These are phyloP conservation scores for Cymbidium sinense DNA, from an alignment of 106 monocot species.

Conservation along the genomic window DNA sequence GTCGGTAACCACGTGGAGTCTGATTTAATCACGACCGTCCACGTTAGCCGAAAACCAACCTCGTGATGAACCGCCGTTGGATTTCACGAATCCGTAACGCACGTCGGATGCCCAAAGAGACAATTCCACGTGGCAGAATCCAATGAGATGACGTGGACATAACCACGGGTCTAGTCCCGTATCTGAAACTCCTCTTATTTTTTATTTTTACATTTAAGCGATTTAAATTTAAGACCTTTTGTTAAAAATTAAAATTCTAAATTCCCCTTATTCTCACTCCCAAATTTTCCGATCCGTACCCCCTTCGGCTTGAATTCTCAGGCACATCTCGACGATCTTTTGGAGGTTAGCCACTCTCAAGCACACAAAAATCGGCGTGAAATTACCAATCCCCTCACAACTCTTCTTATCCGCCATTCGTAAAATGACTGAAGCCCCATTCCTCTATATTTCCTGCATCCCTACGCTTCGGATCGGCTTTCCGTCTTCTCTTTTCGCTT, in stretches of 20 bases:
- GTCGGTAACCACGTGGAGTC: neutral
- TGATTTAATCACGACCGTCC: neutral
- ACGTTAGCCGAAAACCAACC: neutral
- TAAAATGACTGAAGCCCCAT: too few relatives aligned
- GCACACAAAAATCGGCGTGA: neutral
- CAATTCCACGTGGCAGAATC: slow-evolving; percentile 9
- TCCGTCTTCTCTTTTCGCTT: neutral
- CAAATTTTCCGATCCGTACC: neutral
- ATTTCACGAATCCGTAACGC: neutral
- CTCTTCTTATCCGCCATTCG: neutral
- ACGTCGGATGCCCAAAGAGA: neutral
- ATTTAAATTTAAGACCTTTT: too few relatives aligned
- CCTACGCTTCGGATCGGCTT: slow-evolving; percentile 2
- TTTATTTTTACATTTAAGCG: too few relatives aligned
- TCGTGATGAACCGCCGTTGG: neutral
- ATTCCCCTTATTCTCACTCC: neutral
- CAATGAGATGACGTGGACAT: neutral
- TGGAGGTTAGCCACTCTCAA: too few relatives aligned
- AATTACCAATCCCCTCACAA: neutral
- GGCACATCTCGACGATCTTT: neutral
- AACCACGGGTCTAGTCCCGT: neutral
- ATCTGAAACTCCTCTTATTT: too few relatives aligned
- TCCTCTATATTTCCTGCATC: neutral
- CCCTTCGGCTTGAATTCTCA: neutral
- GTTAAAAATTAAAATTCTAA: too few relatives aligned